Base-by-base conservation (phyloP, 257 asterid species). In the Agastache rugosa region DNA sequence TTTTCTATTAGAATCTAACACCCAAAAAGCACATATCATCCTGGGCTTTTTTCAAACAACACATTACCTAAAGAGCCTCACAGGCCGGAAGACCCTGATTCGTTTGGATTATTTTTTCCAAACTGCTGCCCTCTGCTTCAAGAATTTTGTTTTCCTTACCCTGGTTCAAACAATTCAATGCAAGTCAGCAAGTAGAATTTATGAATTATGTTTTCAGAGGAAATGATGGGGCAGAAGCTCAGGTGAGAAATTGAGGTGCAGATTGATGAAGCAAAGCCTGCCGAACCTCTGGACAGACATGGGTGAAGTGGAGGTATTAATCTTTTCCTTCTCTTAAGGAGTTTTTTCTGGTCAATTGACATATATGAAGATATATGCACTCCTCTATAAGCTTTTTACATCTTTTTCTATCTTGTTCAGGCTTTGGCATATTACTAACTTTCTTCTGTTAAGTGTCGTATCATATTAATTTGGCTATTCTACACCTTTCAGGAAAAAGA, bases 401-500 rank as follows among this genome's bases (percentile, higher is more conserved):
- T n/a, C 19, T 2, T 41, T 31, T 51, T 68, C 20, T 51, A n/a
- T 45, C 14, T 44, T 31, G 41, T 44, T 68, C 16, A 48, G 47
- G 50, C 14, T 68, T 51, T 68, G 63, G 51, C 15, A 23, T 12
- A 22, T 6, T 34, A 2, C 22, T 16, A 15, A 35, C n/a, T 1
- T 35, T 29, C 63, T 48, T 50, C 51, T 15, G 8, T 4, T 51
- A 31, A 68, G 11, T 47, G 3, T n/a, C 31, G 5, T 20, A 54
- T 47, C 42, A 48, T 39, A 23, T 66, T 66, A 66, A 45, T 47
- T 67, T 68, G 45, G 48, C 14, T 68, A 5, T 39, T 68, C 41
- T 8, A 50, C 17, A 10, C 44, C 63, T 35, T 68, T 17, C 50
- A 29, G 31, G 20, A 50, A 68, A 31, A n/a, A 50, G 63, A 50